Base-by-base conservation (phyloP, 805 yeast genomes). In the Blastobotrys muscicola region DNA sequence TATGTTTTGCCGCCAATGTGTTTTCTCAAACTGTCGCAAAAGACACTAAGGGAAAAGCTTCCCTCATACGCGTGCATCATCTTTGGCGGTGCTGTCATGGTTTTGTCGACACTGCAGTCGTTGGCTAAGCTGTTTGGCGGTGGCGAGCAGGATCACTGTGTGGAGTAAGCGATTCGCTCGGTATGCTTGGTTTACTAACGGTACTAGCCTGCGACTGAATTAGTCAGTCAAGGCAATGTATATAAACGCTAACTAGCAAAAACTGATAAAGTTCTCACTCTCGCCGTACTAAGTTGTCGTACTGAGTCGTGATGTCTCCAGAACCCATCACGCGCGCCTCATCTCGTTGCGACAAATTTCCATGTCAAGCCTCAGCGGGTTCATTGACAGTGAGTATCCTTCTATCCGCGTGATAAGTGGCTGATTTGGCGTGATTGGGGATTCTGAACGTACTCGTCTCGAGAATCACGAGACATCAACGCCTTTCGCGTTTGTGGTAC, bases 1-100 rank as follows among this genome's bases (percentile, higher is more conserved):
- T 89, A 85, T 58, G 85, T 89, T 15, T 65, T 89, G 12, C 97
- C 97, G 0, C 95, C 96, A 2, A 59, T 81, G 59, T 89, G 96
- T 54, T 83, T 73, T 54, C 60, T 86, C 48, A 77, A 80, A 49
- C 71, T 89, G 54, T 74, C 86, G 0, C 59, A 66, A 45, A 65
- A 57, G 43, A 64, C 53, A 47, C 76, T 69, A 52, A 49, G 49
- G 38, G 72, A 75, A 45, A 78, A 74, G 41, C 33, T 78, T 0
- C 82, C 87, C 0, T 73, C 78, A 49, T 71, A 74, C 46, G 63
- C 65, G 0, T 81, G 92, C 55, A 73, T 80, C 7, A 58, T 62
- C 0, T 86, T 90, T 62, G 97, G 97, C 0, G 61, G 79, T 32
- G 49, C 73, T 2, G 82, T 90, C 11, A 82, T 90, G 92, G 49